Percentiles rank a stretch among this genome's conserved stretches.
phyloP scores from a whole-genome alignment of 192 early-diverging fungal species.

The Mortierella alpina region DNA sequence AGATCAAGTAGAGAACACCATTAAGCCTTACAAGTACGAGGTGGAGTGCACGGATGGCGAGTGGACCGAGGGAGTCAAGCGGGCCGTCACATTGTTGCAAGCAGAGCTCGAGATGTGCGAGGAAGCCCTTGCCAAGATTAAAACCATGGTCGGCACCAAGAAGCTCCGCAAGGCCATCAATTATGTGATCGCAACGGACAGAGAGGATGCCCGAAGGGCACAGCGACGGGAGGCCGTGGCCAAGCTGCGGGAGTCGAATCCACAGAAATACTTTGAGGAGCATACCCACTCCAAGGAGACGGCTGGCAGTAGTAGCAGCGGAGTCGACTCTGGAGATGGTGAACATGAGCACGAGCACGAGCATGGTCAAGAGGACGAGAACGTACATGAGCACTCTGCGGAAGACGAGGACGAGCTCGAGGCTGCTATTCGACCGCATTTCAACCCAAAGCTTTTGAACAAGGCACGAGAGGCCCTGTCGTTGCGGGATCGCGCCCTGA shows the following conservation, averaged over 20 bases:
- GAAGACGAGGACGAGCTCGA: constrained; percentile 57
- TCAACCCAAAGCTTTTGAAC: constrained; percentile 78
- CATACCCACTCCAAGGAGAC: neutral
- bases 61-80: constrained; percentile 91
- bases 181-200: constrained; percentile 78
- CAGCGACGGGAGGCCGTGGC: constrained; percentile 32
- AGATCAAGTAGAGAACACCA: constrained; percentile 98
- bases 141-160: constrained; percentile 77
- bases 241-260: constrained; percentile 33
- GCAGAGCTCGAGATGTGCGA: constrained; percentile 84
- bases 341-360: constrained; percentile 11
- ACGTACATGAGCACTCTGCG: constrained; percentile 25
- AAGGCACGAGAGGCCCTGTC: constrained; percentile 84
- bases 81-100: constrained; percentile 80
- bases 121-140: constrained; percentile 76
- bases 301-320: neutral
- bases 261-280: constrained; percentile 21
- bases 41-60: constrained; percentile 92
- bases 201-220: constrained; percentile 60
- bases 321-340: neutral
- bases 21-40: constrained; percentile 99
- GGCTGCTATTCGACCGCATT: constrained; percentile 70
- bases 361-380: neutral
- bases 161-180: constrained; percentile 88
- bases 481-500: constrained; percentile 79